These are phyloP conservation scores for Metarhizium guizhouense DNA, from an alignment of 2,329 filamentous ascomycete genomes.

Conservation along the genomic window DNA sequence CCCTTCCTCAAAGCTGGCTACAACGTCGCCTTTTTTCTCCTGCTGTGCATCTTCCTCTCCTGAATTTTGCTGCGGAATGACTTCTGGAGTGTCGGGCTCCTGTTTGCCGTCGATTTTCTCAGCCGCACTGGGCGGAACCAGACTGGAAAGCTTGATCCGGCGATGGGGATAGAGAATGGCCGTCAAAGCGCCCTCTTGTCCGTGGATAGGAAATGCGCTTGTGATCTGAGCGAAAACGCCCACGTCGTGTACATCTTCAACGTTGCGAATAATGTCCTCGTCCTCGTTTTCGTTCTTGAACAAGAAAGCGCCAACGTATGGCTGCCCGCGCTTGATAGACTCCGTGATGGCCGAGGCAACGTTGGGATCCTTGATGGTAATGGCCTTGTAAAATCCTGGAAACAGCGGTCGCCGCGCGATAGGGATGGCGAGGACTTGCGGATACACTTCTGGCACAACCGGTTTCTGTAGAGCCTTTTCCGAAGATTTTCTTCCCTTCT, in stretches of 20 bases:
- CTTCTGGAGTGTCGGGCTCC: constrained; percentile 43
- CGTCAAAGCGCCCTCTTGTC: constrained; percentile 77
- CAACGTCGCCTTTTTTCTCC: constrained; percentile 84
- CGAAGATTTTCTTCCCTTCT: constrained; percentile 61
- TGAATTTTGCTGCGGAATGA: constrained; percentile 43
- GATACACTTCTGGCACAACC: constrained; percentile 87
- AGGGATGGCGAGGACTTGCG: constrained; percentile 94
- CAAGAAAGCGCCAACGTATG: constrained; percentile 92
- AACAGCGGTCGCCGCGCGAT: constrained; percentile 91
- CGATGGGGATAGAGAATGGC: constrained; percentile 94
- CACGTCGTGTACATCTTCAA: constrained; percentile 88
- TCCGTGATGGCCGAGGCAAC: constrained; percentile 90
- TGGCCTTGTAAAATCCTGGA: constrained; percentile 97
- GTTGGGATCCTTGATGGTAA: constrained; percentile 88
- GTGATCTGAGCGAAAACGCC: constrained; percentile 98
- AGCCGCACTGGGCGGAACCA: constrained; percentile 59
- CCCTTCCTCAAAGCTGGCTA: constrained; percentile 91
- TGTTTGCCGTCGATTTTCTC: constrained; percentile 44
- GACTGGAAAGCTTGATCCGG: constrained; percentile 77
- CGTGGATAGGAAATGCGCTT: constrained; percentile 84
- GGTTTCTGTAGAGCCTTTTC: constrained; percentile 80
- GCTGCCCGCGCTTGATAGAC: constrained; percentile 93
- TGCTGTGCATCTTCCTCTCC: constrained; percentile 41
- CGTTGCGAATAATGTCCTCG: constrained; percentile 83
- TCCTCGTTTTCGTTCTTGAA: constrained; percentile 95